These are phyloP conservation scores for Orbilia quercus DNA, from an alignment of 2,329 filamentous ascomycete species.

Conservation along the genomic window DNA sequence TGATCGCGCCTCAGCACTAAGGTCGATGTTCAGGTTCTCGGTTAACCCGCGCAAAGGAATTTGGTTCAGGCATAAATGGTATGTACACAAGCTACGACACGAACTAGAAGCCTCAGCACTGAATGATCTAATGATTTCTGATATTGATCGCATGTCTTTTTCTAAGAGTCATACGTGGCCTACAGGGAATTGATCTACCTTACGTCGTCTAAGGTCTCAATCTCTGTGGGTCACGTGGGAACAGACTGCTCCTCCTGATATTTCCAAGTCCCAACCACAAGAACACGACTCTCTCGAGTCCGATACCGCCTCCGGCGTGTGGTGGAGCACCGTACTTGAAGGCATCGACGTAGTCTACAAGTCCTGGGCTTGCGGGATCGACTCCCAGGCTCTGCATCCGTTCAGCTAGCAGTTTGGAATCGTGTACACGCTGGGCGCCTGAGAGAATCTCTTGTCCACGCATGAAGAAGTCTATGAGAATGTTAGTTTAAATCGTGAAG, in stretches of 20 bases:
- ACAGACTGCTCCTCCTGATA: constrained; percentile 59
- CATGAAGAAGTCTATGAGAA: constrained; percentile 80
- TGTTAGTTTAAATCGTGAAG: constrained; percentile 16
- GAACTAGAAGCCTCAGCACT: background rate
- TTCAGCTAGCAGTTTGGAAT: constrained; percentile 77
- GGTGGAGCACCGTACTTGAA: constrained; percentile 90
- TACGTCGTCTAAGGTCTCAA: constrained; percentile 58
- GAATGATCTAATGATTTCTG: too few relatives aligned
- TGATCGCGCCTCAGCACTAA: too few relatives aligned
- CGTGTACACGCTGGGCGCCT: constrained; percentile 90
- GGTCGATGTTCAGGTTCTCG: too few relatives aligned
- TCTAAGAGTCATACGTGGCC: too few relatives aligned
- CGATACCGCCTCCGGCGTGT: constrained; percentile 89
- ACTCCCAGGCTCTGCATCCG: constrained; percentile 83
- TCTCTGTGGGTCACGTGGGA: constrained; percentile 60
- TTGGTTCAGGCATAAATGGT: background rate
- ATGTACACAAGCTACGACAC: background rate
- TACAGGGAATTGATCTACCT: background rate
- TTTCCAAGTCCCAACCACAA: constrained; percentile 60
- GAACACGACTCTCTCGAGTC: constrained; percentile 82
- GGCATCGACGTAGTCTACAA: constrained; percentile 89
- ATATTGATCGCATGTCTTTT: too few relatives aligned
- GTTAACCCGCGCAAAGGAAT: background rate
- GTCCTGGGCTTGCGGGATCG: constrained; percentile 77
- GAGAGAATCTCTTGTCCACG: constrained; percentile 92